Percentiles rank a stretch among this genome's conserved stretches.
These are phyloP conservation scores for Thuidium tamariscinum DNA, from an alignment of 225 moss, liverwort and hornwort genomes.

Conservation along the genomic window DNA sequence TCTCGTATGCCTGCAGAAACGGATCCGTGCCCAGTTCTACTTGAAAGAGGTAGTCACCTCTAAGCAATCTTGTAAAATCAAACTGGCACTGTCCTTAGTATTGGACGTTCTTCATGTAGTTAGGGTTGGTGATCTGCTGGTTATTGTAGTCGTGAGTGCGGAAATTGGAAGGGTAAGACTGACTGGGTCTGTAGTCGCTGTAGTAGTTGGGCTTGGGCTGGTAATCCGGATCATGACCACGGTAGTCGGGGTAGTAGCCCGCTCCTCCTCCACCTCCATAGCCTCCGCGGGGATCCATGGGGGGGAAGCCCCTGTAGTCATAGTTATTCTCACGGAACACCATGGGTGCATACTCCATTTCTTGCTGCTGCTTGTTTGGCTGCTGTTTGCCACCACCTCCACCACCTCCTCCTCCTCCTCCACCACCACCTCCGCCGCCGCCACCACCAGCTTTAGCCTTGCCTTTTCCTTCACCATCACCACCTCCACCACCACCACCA, in stretches of 20 bases:
- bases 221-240: conserved; percentile 1
- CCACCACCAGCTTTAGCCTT: not conserved
- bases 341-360: conserved; percentile 19
- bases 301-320: conserved; percentile 17
- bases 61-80: not conserved
- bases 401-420: not conserved
- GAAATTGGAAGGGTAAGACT: conserved; percentile 35
- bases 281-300: not conserved
- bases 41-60: conserved; percentile 5
- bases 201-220: conserved; percentile 35
- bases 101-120: conserved; percentile 43
- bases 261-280: not conserved
- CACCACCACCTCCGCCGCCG: not conserved
- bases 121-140: conserved; percentile 48
- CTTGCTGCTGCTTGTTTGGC: not conserved
- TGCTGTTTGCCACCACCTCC: not conserved
- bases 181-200: conserved; percentile 43
- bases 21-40: not conserved
- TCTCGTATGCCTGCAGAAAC: not conserved
- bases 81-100: not conserved
- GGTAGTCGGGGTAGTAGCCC: conserved; percentile 14
- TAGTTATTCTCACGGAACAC: conserved; percentile 19
- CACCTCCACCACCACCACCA: not conserved
- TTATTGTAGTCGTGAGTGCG: conserved; percentile 28
- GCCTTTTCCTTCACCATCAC: not conserved